Conservation (phyloP, 495 filamentous ascomycete species). For the Talaromyces stipitatus region DNA sequence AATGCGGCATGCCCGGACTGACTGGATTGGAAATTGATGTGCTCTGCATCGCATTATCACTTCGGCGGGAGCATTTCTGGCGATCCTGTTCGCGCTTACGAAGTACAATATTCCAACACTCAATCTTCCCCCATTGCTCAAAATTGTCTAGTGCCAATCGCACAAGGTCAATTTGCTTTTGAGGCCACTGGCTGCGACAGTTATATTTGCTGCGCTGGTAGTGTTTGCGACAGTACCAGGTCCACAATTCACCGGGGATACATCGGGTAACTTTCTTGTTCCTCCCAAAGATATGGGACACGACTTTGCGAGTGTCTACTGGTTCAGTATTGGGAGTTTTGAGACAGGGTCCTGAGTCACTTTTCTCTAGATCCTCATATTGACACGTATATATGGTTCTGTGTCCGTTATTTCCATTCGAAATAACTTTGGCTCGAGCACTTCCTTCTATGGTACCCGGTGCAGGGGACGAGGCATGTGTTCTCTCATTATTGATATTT, state of each 20-base stretch:
- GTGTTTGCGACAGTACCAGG: slow-evolving; percentile 71
- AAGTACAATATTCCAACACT: slow-evolving; percentile 20
- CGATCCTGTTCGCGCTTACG: slow-evolving; percentile 15
- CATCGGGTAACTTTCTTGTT: slow-evolving; percentile 69
- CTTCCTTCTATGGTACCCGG: too few relatives aligned
- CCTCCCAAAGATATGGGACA: slow-evolving; percentile 82
- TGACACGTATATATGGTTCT: too few relatives aligned
- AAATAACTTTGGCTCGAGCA: too few relatives aligned
- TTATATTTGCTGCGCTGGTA: slow-evolving; percentile 69
- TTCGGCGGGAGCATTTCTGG: background rate
- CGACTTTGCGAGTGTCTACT: slow-evolving; percentile 59
- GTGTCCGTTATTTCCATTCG: too few relatives aligned
- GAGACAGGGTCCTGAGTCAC: too few relatives aligned
- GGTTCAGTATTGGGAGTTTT: too few relatives aligned
- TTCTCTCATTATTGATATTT: too few relatives aligned
- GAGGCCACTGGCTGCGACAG: slow-evolving; percentile 50
- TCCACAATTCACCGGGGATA: slow-evolving; percentile 60
- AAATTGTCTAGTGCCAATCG: slow-evolving; percentile 49
- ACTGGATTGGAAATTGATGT: background rate
- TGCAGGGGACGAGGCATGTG: too few relatives aligned
- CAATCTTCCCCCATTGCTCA: slow-evolving; percentile 50
- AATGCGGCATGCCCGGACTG: slow-evolving; percentile 17
- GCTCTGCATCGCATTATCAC: background rate
- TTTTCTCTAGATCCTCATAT: too few relatives aligned
- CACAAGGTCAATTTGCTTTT: slow-evolving; percentile 53